Evolutionary conservation across 2,329 filamentous ascomycete species (phyloP), one percentile per base, ranked within the genome.

Genomic region (Ophiocordyceps camponoti-saundersi): DNA sequence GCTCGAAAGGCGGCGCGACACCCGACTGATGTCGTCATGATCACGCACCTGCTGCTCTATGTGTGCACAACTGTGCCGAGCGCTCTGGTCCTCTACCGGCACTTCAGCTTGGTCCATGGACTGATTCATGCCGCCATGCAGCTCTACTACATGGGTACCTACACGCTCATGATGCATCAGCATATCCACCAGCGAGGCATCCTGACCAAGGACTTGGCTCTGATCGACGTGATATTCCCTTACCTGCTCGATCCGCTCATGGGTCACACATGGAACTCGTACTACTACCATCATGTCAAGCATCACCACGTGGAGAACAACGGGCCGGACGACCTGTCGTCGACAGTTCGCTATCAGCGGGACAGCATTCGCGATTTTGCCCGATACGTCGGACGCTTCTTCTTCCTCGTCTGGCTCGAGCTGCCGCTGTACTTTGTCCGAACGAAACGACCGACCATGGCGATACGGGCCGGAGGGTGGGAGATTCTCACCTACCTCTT

Each of bases 201-300:
- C 3, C 63, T 89, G 34, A 63, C 68, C 22, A 75, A 73, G 54
- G 59, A 64, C 8, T 75, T 72, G 47, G 63, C 65, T 32, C 56
- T 71, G 29, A 61, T 89, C 49, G 85, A 90, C 56, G 58, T 62
- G 6, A 46, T 71, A 2, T 89, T 88, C 53, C 85, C 85, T 0
- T 90, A 87, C 57, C 61, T 89, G 40, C 67, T 77, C 12, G 82
- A 88, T 53, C 84, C 84, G 0, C 63, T 90, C 48, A 82, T 87
- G 75, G 85, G 85, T 12, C 85, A 90, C 57, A 88, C 84, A 0
- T 88, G 83, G 82, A 86, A 90, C 63, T 81, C 80, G 2, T 90
- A 90, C 64, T 90, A 75, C 59, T 89, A 87, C 57, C 85, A 90
- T 58, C 85, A 90, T 56, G 82, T 89, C 57, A 90, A 90, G 67